Evolutionary conservation across 2,329 filamentous ascomycete genomes (phyloP).

Genomic region (Coniochaeta sp.): DNA sequence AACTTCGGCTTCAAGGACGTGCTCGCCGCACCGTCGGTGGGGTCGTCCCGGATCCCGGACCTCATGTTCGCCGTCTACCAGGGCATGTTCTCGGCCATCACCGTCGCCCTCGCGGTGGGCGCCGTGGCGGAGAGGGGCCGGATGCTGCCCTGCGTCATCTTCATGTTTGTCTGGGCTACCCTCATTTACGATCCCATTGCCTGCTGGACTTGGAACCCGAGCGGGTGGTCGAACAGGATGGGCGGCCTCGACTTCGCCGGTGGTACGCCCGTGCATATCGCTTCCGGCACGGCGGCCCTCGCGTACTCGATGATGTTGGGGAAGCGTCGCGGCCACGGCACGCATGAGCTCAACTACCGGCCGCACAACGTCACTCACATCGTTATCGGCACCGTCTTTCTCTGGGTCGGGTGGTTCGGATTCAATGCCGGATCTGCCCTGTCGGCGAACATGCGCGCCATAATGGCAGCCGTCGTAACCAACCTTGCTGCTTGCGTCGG

Average conservation of each 20-base stretch:
- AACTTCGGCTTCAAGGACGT: constrained; percentile 78
- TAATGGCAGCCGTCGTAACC: constrained; percentile 82
- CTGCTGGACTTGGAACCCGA: constrained; percentile 89
- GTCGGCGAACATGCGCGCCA: constrained; percentile 71
- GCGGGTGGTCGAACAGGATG: constrained; percentile 72
- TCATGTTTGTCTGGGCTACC: constrained; percentile 91
- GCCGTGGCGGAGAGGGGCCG: constrained; percentile 81
- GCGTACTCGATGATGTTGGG: constrained; percentile 90
- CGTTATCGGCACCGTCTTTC: constrained; percentile 85
- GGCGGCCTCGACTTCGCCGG: constrained; percentile 85
- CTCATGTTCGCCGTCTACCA: constrained; percentile 81
- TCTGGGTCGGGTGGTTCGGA: constrained; percentile 94
- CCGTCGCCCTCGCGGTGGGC: constrained; percentile 76
- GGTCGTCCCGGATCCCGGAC: constrained; percentile 67
- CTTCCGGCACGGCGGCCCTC: constrained; percentile 74
- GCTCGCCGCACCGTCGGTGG: constrained; percentile 68
- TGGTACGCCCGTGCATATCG: constrained; percentile 84
- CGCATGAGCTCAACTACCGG: constrained; percentile 82
- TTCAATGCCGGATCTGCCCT: constrained; percentile 87
- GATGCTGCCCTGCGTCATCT: constrained; percentile 81
- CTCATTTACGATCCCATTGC: constrained; percentile 88
- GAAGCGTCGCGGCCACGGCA: constrained; percentile 77
- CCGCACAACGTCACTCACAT: constrained; percentile 92
- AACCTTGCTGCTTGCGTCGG: constrained; percentile 79
- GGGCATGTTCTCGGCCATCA: constrained; percentile 83